phyloP scores from a whole-genome alignment of 1,284 basidiomycete species.

The Tremellales sp. region DNA sequence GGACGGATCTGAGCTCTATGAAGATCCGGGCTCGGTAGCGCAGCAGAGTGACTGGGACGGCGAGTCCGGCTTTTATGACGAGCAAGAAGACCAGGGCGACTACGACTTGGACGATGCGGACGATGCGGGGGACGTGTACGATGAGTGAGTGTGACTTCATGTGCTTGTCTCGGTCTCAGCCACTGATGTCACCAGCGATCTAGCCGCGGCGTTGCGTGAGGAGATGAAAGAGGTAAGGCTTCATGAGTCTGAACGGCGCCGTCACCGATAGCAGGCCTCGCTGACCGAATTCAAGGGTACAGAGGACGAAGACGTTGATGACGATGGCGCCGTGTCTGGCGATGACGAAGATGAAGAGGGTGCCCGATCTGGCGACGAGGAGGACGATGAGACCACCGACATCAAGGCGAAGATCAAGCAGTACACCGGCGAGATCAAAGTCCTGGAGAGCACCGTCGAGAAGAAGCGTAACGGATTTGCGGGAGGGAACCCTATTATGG shows the following conservation, averaged over 20 bases:
- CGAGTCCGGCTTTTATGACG: slow-evolving; percentile 44
- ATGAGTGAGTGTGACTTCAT: slow-evolving; percentile 16
- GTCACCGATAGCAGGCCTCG: no score
- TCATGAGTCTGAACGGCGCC: no score
- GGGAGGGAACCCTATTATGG: slow-evolving; percentile 75
- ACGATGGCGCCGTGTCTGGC: slow-evolving; percentile 57
- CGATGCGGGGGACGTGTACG: slow-evolving; percentile 26
- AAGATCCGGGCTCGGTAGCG: slow-evolving; percentile 47
- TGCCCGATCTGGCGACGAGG: slow-evolving; percentile 55
- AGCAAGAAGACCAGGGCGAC: slow-evolving; percentile 42
- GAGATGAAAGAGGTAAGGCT: slow-evolving; percentile 25
- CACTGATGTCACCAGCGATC: slow-evolving; percentile 18
- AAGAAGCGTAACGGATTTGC: slow-evolving; percentile 81
- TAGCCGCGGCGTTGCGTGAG: slow-evolving; percentile 36
- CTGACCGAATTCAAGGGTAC: no score
- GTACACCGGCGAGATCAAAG: slow-evolving; percentile 81
- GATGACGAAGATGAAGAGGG: slow-evolving; percentile 66
- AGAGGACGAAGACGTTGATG: slow-evolving; percentile 59
- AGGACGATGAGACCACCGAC: slow-evolving; percentile 58
- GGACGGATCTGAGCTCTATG: slow-evolving; percentile 57
- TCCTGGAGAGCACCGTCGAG: slow-evolving; percentile 80
- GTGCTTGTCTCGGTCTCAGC: background rate
- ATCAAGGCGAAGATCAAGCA: slow-evolving; percentile 62
- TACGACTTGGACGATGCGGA: background rate
- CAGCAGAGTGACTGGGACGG: slow-evolving; percentile 49